A percentile compares a stretch with the other conserved stretches of the same genome.
Conservation (phyloP, 129 eudicot species). For the Rutidosis leptorrhynchoides region DNA sequence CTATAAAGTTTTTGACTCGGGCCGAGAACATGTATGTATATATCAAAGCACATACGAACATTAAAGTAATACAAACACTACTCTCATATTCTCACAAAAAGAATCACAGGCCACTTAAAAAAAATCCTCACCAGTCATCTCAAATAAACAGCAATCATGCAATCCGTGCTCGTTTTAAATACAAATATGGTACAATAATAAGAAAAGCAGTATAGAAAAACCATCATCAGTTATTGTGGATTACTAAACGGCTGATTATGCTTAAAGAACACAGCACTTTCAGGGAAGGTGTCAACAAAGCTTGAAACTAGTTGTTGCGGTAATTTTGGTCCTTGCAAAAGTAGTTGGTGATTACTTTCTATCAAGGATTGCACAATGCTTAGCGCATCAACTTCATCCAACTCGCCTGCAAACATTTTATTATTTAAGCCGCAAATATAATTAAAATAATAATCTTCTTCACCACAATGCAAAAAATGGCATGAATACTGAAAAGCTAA, state of each 20-base stretch:
- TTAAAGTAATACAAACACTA: not conserved
- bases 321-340: slow-evolving; percentile 36
- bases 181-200: slow-evolving; percentile 5
- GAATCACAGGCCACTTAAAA: slow-evolving; percentile 4
- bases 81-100: not conserved
- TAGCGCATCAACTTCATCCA: slow-evolving; percentile 51
- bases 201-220: not conserved
- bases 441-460: not conserved
- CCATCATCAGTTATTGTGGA: not conserved
- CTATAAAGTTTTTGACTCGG: no score
- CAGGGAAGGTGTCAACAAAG: slow-evolving; percentile 51
- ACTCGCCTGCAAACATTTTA: slow-evolving; percentile 38
- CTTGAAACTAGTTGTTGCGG: slow-evolving; percentile 47
- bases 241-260: slow-evolving; percentile 14
- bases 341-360: slow-evolving; percentile 45
- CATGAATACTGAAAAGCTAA: not conserved
- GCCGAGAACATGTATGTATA: no score
- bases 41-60: no score
- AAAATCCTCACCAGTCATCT: slow-evolving; percentile 1
- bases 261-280: slow-evolving; percentile 35
- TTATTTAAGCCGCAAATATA: not conserved
- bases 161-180: slow-evolving; percentile 3
- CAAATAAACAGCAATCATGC: slow-evolving; percentile 3
- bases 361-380: slow-evolving; percentile 36
- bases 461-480: not conserved